A percentile compares a stretch with the other conserved stretches of the same genome.
These are phyloP conservation scores for Aspergillus proliferans DNA, from an alignment of 2,329 filamentous ascomycete species.

Conservation along the genomic window DNA sequence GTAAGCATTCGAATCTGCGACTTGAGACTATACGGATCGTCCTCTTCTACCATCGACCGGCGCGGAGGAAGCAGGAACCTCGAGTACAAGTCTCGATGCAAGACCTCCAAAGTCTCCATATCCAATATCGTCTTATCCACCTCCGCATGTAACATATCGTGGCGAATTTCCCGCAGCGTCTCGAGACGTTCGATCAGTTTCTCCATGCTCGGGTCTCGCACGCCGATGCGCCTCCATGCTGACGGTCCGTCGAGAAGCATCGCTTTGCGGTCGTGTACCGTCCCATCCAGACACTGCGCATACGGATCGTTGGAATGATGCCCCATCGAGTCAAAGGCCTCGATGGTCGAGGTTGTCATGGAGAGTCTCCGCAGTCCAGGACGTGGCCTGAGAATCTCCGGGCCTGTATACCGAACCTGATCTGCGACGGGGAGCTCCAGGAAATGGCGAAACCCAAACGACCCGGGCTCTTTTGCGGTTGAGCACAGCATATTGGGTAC, in stretches of 20 bases:
- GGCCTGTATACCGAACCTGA: constrained; percentile 17
- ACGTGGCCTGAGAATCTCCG: constrained; percentile 12
- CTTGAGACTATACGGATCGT: constrained; percentile 32
- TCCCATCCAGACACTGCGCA: constrained; percentile 29
- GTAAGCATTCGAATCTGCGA: constrained; percentile 42
- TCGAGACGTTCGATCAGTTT: constrained; percentile 30
- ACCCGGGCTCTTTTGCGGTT: constrained; percentile 42
- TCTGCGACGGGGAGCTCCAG: constrained; percentile 43
- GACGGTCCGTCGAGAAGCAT: constrained; percentile 32
- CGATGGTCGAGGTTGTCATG: constrained; percentile 17
- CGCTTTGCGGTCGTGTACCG: constrained; percentile 29
- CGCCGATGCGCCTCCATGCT: constrained; percentile 38
- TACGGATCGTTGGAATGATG: constrained; percentile 30
- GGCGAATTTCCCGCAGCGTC: constrained; percentile 26
- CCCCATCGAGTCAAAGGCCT: constrained; percentile 30
- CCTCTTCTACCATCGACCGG: constrained; percentile 16
- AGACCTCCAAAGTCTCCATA: constrained; percentile 22
- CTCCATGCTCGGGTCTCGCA: constrained; percentile 32
- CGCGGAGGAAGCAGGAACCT: constrained; percentile 34
- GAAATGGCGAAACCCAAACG: constrained; percentile 43
- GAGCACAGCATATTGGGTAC: constrained; percentile 45
- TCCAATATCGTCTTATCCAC: constrained; percentile 32
- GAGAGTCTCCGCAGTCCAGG: constrained; percentile 18
- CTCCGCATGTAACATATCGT: constrained; percentile 26
- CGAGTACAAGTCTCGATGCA: constrained; percentile 31